These are phyloP conservation scores for Paspalum notatum DNA, from an alignment of 176 grass and related monocot genomes.

Conservation along the genomic window DNA sequence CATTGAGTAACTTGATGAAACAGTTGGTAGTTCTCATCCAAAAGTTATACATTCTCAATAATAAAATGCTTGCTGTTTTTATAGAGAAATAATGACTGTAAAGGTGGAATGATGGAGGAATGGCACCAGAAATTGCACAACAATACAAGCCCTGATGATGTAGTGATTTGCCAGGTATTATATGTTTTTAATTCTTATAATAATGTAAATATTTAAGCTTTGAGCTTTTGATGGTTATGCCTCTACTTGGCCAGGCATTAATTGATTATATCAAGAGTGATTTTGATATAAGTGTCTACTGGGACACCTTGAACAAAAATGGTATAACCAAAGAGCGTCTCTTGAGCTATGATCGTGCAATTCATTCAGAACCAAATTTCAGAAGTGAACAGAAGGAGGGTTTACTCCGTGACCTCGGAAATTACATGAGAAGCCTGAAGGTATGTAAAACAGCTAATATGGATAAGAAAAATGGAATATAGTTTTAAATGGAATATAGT, in stretches of 20 bases:
- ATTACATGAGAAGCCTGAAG: conserved; percentile 95
- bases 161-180: conserved; percentile 95
- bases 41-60: background rate
- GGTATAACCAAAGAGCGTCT: conserved; percentile 93
- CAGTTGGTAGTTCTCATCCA: background rate
- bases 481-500: background rate
- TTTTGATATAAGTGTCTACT: conserved; percentile 86
- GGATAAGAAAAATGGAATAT: conserved; percentile 19
- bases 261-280: conserved; percentile 89
- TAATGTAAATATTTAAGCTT: conserved; percentile 28
- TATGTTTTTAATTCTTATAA: conserved; percentile 23
- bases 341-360: conserved; percentile 89
- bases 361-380: conserved; percentile 97
- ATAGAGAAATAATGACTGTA: conserved; percentile 95
- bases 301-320: conserved; percentile 91
- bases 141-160: conserved; percentile 99
- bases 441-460: conserved; percentile 47
- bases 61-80: conserved; percentile 35
- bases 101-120: conserved; percentile 99
- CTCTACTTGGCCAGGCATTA: conserved; percentile 66
- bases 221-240: conserved; percentile 37
- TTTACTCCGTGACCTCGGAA: conserved; percentile 76
- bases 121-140: conserved; percentile 99
- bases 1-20: conserved; percentile 13
- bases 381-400: conserved; percentile 83